phyloP scores from a whole-genome alignment of 2,329 filamentous ascomycete species.

The Nannizziopsis barbatae region DNA sequence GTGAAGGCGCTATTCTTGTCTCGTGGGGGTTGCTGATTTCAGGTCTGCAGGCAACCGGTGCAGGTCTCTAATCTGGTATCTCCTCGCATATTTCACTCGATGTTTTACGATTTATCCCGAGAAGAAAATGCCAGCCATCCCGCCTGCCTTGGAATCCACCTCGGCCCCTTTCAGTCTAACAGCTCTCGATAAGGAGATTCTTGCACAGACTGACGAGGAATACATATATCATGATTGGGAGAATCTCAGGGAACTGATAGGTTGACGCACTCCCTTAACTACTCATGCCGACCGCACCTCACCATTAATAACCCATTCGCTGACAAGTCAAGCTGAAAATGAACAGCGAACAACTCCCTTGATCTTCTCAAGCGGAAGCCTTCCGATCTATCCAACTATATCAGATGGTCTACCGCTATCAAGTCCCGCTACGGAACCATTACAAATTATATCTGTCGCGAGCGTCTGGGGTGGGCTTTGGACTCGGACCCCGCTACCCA shows the following conservation, averaged over 20 bases:
- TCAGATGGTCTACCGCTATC: constrained; percentile 46
- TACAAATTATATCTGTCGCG: constrained; percentile 45
- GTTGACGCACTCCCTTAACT: constrained; percentile 25
- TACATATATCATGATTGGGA: constrained; percentile 44
- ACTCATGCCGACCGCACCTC: not conserved
- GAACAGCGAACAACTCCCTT: constrained; percentile 41
- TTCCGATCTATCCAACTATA: constrained; percentile 47
- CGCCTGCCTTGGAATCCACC: not conserved
- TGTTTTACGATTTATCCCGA: not conserved
- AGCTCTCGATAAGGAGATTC: constrained; percentile 38
- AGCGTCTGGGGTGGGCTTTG: constrained; percentile 44
- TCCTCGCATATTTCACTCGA: no score
- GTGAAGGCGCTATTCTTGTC: no score
- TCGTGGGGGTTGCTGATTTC: no score
- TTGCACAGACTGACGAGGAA: constrained; percentile 43
- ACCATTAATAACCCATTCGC: not conserved
- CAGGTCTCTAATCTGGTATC: no score
- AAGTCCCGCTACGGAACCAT: constrained; percentile 47
- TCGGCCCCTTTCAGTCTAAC: constrained; percentile 39
- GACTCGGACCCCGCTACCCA: constrained; percentile 18
- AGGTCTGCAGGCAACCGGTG: no score
- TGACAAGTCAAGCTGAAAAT: constrained; percentile 8
- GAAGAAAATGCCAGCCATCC: constrained; percentile 5
- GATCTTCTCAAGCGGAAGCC: constrained; percentile 48
- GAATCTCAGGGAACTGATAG: constrained; percentile 42